Base-by-base conservation (phyloP, 2,329 filamentous ascomycete species). In the Didymosphaeria variabile region DNA sequence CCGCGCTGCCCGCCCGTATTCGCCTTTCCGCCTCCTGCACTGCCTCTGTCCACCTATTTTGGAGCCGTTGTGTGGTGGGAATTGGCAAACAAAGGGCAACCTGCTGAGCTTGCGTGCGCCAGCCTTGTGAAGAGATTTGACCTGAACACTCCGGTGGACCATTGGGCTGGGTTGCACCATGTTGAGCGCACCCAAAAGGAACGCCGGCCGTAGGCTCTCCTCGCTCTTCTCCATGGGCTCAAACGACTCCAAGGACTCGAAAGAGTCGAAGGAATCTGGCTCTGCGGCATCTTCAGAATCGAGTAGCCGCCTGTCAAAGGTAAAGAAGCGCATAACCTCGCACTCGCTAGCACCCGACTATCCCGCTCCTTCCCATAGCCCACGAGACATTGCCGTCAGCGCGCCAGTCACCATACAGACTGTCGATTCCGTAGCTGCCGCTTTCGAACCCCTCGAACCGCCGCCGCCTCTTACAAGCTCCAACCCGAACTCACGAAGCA, bases 161-260 rank as follows among this genome's bases (percentile, higher is more conserved):
- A 31, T 42, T 17, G 23, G 31, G 10, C 21, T 9, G 3, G 17
- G 34, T 34, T 21, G 19, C 45, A 44, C 45, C 31, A 69, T 70
- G 63, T 50, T 73, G 67, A 44, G 19, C 45, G 64, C 63, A 40
- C 67, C 72, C 57, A 75, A 72, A 67, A 77, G 75, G 65, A 71
- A 70, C 54, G 67, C 74, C n/a, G 71, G 64, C 64, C 66, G 67
- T 50, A 63, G 76, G 62, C 69, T 78, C 57, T 77, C 75, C 55
- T 75, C 74, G 46, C 59, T 77, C 32, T 75, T 78, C 59, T 74
- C 70, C 13, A 55, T 67, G 44, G 67, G 66, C 17, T 70, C 70
- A 13, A 65, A 67, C 64, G 52, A 32, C 47, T 49, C 65, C 7
- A 38, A 58, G 64, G 52, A 32, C 44, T 38, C 63, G 5, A 36